Conservation (phyloP, 805 yeast genomes). For the Hanseniaspora pseudoguilliermondii region DNA sequence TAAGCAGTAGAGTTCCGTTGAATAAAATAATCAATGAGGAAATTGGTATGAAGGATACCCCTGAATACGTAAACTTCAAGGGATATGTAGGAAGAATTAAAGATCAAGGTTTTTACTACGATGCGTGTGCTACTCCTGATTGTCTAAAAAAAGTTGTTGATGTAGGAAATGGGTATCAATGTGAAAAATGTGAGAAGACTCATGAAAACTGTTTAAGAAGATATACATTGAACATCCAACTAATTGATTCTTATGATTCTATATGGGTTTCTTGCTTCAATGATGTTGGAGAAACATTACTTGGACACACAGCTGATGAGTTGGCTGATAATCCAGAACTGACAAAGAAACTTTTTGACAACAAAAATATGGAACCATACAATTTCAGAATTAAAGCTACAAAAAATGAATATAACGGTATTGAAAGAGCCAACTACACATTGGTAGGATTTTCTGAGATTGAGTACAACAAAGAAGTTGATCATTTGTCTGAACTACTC, state of each 20-base stretch:
- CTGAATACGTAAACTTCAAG: slow-evolving; percentile 65
- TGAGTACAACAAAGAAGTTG: slow-evolving; percentile 49
- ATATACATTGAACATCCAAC: slow-evolving; percentile 61
- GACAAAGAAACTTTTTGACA: slow-evolving; percentile 34
- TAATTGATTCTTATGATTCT: slow-evolving; percentile 73
- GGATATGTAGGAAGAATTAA: slow-evolving; percentile 62
- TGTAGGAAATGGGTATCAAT: slow-evolving; percentile 61
- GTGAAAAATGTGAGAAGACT: slow-evolving; percentile 76
- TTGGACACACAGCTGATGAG: slow-evolving; percentile 52
- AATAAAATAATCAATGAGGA: slow-evolving; percentile 51
- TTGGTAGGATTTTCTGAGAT: slow-evolving; percentile 42
- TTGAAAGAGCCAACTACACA: slow-evolving; percentile 61
- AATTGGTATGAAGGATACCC: slow-evolving; percentile 60
- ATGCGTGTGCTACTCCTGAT: slow-evolving; percentile 66
- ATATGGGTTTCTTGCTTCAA: slow-evolving; percentile 81
- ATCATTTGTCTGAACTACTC: slow-evolving; percentile 35
- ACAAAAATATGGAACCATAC: slow-evolving; percentile 53
- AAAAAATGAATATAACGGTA: slow-evolving; percentile 74
- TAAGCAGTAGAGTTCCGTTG: slow-evolving; percentile 52
- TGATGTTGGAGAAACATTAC: slow-evolving; percentile 58
- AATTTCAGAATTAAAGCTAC: slow-evolving; percentile 68
- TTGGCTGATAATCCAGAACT: slow-evolving; percentile 32
- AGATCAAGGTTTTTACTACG: slow-evolving; percentile 71
- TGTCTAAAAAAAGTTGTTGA: slow-evolving; percentile 80
- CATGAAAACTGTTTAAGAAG: slow-evolving; percentile 63